Conservation (phyloP, 345 rosid genomes). For the Populus euphratica region DNA sequence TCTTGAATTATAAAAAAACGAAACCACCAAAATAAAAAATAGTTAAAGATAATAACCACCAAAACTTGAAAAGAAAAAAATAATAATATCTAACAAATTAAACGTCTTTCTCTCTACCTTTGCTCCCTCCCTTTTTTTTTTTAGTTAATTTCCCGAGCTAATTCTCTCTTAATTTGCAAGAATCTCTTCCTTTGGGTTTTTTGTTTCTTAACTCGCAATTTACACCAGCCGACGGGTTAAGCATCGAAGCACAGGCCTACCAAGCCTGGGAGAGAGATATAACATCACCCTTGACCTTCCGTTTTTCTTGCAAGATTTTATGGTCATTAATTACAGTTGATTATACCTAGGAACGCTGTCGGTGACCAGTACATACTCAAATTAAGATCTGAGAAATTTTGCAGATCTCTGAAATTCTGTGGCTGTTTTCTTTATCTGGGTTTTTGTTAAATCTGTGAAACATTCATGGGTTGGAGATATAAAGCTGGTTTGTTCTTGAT, state of each 20-base stretch:
- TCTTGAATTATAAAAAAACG: too few species aligned
- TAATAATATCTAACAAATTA: neutral
- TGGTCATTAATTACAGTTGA: neutral
- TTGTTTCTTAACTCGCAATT: neutral
- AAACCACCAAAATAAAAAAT: too few species aligned
- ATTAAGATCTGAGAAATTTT: constrained; percentile 21
- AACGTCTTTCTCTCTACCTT: neutral
- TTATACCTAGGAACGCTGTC: neutral
- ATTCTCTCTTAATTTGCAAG: constrained; percentile 1
- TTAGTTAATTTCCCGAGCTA: neutral
- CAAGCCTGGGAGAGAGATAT: constrained; percentile 3
- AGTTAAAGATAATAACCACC: neutral
- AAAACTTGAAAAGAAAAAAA: neutral
- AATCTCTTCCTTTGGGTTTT: neutral
- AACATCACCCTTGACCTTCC: neutral
- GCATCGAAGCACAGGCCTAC: constrained; percentile 14
- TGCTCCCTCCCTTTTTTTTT: neutral
- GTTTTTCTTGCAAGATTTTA: neutral
- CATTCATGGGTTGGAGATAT: constrained; percentile 78
- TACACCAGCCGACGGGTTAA: constrained; percentile 4
- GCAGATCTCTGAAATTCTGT: constrained; percentile 26
- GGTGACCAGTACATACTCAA: neutral
- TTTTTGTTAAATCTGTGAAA: neutral
- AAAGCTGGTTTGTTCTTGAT: constrained; percentile 85
- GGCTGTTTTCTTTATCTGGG: neutral